A percentile compares a stretch with the other conserved stretches of the same genome.
Conservation (phyloP, 441 rosid genomes). For the Capsella rubella region DNA sequence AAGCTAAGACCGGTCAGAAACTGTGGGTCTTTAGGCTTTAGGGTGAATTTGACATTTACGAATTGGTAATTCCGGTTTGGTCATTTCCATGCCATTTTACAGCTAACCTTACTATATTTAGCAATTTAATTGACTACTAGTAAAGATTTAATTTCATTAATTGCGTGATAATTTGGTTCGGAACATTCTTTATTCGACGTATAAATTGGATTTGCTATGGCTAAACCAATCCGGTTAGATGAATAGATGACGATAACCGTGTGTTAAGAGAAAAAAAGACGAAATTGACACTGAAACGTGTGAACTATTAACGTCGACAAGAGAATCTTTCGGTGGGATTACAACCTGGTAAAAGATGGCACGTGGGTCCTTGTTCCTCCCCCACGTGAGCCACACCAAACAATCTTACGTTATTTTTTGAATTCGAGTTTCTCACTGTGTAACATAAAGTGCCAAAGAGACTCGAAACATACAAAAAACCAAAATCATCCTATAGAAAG, state of each 20-base stretch:
- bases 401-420: neutral
- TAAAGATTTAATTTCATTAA: neutral
- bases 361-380: slow-evolving; percentile 30
- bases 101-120: neutral
- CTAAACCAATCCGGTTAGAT: slow-evolving; percentile 11
- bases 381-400: slow-evolving; percentile 43
- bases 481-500: neutral
- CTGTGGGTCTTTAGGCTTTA: slow-evolving; percentile 44
- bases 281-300: slow-evolving; percentile 33
- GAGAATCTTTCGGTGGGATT: slow-evolving; percentile 61
- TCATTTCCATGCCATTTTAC: slow-evolving; percentile 7
- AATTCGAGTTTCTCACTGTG: neutral
- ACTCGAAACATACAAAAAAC: neutral
- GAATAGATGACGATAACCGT: neutral
- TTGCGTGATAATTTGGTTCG: no score
- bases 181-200: neutral
- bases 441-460: neutral
- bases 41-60: slow-evolving; percentile 52
- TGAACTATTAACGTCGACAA: slow-evolving; percentile 46
- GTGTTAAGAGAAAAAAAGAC: slow-evolving; percentile 38
- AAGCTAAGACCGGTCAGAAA: slow-evolving; percentile 36
- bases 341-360: slow-evolving; percentile 30
- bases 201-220: neutral
- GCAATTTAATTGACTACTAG: neutral
- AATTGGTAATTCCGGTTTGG: slow-evolving; percentile 7